These are phyloP conservation scores for Psilocybe azurescens DNA, from an alignment of 768 basidiomycete genomes.

Conservation along the genomic window DNA sequence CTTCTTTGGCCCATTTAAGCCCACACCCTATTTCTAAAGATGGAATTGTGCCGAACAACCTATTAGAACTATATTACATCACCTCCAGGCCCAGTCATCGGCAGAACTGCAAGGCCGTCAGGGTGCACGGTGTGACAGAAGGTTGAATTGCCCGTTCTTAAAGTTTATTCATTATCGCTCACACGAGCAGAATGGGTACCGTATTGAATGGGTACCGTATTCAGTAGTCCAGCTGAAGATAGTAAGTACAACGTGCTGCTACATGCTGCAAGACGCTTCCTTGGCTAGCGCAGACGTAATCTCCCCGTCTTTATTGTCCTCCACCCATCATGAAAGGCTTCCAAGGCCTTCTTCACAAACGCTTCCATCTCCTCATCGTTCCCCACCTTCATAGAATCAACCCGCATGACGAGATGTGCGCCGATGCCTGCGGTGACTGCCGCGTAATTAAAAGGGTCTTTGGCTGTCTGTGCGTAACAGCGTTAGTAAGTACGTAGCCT, in stretches of 20 bases:
- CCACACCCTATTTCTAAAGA: neutral
- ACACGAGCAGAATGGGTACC: too few species aligned
- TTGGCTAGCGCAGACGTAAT: neutral
- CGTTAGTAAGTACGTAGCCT: neutral
- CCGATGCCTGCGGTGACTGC: neutral
- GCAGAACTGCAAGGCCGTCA: too few species aligned
- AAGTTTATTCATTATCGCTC: too few species aligned
- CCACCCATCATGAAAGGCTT: conserved; percentile 3
- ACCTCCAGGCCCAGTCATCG: too few species aligned
- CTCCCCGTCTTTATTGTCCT: neutral
- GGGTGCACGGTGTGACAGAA: too few species aligned
- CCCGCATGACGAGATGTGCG: conserved; percentile 9
- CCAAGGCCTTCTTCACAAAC: conserved; percentile 2
- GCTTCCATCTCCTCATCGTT: conserved; percentile 4
- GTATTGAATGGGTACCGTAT: too few species aligned
- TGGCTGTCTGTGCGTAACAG: neutral
- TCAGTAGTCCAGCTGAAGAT: too few species aligned
- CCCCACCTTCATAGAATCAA: conserved; percentile 7
- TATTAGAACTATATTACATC: too few species aligned
- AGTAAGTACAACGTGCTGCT: too few species aligned
- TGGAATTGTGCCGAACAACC: neutral
- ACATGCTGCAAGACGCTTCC: neutral
- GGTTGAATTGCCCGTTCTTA: too few species aligned
- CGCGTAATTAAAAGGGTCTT: neutral
- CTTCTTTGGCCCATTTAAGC: neutral